Conservation (phyloP, 768 basidiomycete species). For the Terana coerulea region DNA sequence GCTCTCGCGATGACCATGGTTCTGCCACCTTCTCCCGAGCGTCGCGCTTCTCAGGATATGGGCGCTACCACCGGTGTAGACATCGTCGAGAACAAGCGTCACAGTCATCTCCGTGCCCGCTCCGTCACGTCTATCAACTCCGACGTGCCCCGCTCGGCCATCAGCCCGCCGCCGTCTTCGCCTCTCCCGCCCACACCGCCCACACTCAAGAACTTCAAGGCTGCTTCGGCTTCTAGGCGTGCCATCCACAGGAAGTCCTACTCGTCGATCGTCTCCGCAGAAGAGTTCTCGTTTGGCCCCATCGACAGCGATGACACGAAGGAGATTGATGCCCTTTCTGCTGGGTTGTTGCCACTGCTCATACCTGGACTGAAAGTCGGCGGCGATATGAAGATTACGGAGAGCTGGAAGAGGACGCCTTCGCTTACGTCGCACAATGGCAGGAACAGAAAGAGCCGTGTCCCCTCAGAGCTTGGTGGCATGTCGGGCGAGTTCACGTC, state of each 20-base stretch:
- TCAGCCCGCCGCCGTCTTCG: conserved; percentile 57
- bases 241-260: conserved; percentile 54
- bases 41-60: conserved; percentile 23
- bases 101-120: conserved; percentile 55
- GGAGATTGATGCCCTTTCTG: conserved; percentile 70
- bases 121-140: conserved; percentile 49
- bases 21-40: conserved; percentile 47
- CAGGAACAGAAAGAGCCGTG: background rate
- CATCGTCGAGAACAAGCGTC: conserved; percentile 22
- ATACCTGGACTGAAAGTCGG: conserved; percentile 64
- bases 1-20: conserved; percentile 63
- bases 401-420: conserved; percentile 20
- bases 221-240: conserved; percentile 30
- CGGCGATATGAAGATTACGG: conserved; percentile 48
- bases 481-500: conserved; percentile 44
- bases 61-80: conserved; percentile 30
- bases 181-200: conserved; percentile 77
- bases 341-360: conserved; percentile 62
- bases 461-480: conserved; percentile 29
- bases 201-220: conserved; percentile 51
- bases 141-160: conserved; percentile 35
- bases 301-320: conserved; percentile 48
- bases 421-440: conserved; percentile 12
- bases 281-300: conserved; percentile 58
- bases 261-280: conserved; percentile 50